Evolutionary conservation across 1,139 yeast species (phyloP).

Genomic region (Candida tetrigidarum): DNA sequence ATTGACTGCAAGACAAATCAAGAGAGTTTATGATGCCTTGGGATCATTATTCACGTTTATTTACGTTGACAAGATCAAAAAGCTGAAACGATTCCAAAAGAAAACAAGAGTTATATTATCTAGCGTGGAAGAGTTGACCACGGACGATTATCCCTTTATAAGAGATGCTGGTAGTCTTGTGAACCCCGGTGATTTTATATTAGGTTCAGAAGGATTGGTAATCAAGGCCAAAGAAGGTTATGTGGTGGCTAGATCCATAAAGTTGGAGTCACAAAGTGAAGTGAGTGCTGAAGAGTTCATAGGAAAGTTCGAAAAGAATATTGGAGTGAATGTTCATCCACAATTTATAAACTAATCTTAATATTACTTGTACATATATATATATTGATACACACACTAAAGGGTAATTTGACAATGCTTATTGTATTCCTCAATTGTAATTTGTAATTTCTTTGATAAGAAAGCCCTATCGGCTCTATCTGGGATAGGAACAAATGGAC

Average conservation of each 20-base stretch:
- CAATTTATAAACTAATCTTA: slow-evolving; percentile 13
- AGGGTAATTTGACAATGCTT: slow-evolving; percentile 53
- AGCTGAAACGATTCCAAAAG: slow-evolving; percentile 29
- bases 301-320: slow-evolving; percentile 13
- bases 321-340: slow-evolving; percentile 17
- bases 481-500: slow-evolving; percentile 79
- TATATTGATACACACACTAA: slow-evolving; percentile 22
- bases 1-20: slow-evolving; percentile 40
- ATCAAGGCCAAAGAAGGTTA: slow-evolving; percentile 50
- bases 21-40: slow-evolving; percentile 54
- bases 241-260: slow-evolving; percentile 39
- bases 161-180: too few species aligned
- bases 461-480: slow-evolving; percentile 66
- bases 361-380: slow-evolving; percentile 15
- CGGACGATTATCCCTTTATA: too few species aligned
- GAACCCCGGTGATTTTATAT: slow-evolving; percentile 47
- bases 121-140: slow-evolving; percentile 25
- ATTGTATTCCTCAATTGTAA: slow-evolving; percentile 83
- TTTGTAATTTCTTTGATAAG: slow-evolving; percentile 72
- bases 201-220: slow-evolving; percentile 28
- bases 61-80: slow-evolving; percentile 31
- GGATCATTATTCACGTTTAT: slow-evolving; percentile 63
- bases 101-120: slow-evolving; percentile 53
- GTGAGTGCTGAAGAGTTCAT: slow-evolving; percentile 40
- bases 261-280: slow-evolving; percentile 56